Conservation (phyloP, 2,329 filamentous ascomycete genomes). For the Colletotrichum sp. region DNA sequence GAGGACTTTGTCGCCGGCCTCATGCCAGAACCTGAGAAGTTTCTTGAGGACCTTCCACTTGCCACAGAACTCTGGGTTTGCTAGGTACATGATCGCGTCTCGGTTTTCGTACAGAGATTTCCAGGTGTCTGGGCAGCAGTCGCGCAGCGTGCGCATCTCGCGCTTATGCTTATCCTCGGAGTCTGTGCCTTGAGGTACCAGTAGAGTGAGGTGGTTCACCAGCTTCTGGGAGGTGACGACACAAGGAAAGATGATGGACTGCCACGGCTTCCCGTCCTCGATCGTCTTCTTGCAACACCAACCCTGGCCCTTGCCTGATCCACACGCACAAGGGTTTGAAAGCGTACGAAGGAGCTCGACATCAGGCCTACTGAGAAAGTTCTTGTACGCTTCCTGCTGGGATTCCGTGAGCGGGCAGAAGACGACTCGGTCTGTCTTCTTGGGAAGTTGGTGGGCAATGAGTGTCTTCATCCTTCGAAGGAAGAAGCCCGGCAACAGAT, state of each 20-base stretch:
- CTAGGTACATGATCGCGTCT: conserved; percentile 79
- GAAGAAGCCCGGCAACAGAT: conserved; percentile 88
- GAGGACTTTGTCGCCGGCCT: conserved; percentile 89
- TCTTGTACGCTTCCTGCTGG: conserved; percentile 83
- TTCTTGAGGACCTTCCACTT: conserved; percentile 95
- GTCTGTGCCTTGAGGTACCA: conserved; percentile 71
- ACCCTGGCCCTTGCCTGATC: conserved; percentile 71
- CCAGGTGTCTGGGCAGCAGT: conserved; percentile 78
- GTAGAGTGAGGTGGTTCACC: conserved; percentile 87
- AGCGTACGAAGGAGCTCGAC: conserved; percentile 72
- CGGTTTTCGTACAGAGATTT: conserved; percentile 73
- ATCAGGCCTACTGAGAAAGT: conserved; percentile 75
- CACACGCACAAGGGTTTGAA: conserved; percentile 72
- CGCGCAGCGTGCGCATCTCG: conserved; percentile 74
- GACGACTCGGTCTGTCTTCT: conserved; percentile 92
- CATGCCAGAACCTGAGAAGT: conserved; percentile 87
- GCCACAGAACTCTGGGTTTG: conserved; percentile 90
- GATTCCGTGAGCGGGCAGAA: conserved; percentile 89
- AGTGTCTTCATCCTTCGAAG: conserved; percentile 90
- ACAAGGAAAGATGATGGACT: conserved; percentile 80
- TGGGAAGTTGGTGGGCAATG: conserved; percentile 90
- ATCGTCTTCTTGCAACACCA: conserved; percentile 77
- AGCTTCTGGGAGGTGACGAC: conserved; percentile 86
- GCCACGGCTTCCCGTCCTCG: conserved; percentile 70
- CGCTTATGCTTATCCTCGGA: conserved; percentile 74